Conservation (phyloP, 2,329 filamentous ascomycete genomes). For the Tolypocladium paradoxum region DNA sequence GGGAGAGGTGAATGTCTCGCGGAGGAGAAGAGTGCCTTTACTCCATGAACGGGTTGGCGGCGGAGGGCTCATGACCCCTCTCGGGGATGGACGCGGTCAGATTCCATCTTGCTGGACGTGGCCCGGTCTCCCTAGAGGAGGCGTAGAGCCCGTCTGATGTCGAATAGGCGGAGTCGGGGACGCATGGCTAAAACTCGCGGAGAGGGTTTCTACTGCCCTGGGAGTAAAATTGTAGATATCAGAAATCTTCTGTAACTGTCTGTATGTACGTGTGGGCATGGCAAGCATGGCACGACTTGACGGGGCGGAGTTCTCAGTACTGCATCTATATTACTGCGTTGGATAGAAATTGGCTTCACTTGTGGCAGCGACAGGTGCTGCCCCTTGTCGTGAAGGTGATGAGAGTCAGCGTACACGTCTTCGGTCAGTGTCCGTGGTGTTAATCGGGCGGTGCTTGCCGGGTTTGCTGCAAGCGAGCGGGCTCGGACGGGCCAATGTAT, state of each 20-base stretch:
- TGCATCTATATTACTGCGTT: background rate
- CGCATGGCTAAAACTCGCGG: too few species aligned
- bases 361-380: background rate
- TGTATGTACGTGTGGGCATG: background rate
- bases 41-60: background rate
- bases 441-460: background rate
- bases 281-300: background rate
- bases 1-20: slow-evolving; percentile 25
- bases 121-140: background rate
- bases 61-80: background rate
- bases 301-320: background rate
- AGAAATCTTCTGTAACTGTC: background rate
- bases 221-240: background rate
- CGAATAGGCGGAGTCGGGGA: background rate
- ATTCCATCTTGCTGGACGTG: too few species aligned
- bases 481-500: background rate
- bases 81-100: background rate
- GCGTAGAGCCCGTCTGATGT: background rate
- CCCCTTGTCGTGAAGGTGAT: background rate
- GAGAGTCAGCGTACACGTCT: background rate
- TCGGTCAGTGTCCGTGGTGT: background rate
- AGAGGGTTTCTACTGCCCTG: background rate
- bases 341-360: background rate
- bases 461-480: background rate
- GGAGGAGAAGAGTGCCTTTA: background rate